These are phyloP conservation scores for Moesziomyces sp. DNA, from an alignment of 1,284 basidiomycete genomes.

Conservation along the genomic window DNA sequence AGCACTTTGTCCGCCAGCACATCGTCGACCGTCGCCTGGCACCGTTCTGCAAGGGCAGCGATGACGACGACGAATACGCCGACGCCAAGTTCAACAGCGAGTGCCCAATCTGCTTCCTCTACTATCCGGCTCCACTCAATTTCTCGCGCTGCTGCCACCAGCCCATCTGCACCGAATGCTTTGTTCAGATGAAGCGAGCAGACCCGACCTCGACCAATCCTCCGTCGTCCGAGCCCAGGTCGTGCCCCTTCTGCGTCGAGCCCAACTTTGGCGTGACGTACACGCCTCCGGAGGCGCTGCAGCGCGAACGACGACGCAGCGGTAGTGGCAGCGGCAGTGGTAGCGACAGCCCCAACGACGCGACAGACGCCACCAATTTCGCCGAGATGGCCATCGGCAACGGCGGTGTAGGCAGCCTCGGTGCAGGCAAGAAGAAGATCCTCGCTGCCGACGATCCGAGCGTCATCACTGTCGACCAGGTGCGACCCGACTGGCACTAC, in stretches of 20 bases:
- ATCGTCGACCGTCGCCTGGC: slow-evolving; percentile 88
- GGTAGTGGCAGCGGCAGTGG: slow-evolving; percentile 29
- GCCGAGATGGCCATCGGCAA: slow-evolving; percentile 57
- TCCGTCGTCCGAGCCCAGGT: slow-evolving; percentile 71
- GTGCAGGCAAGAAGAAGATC: slow-evolving; percentile 46
- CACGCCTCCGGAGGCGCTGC: slow-evolving; percentile 77
- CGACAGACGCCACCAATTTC: slow-evolving; percentile 44
- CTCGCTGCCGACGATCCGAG: slow-evolving; percentile 49
- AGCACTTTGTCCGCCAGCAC: slow-evolving; percentile 83
- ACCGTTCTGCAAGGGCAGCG: slow-evolving; percentile 93
- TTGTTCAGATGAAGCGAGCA: slow-evolving; percentile 96
- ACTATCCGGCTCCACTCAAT: slow-evolving; percentile 73
- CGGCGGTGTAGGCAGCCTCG: slow-evolving; percentile 22
- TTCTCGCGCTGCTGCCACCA: slow-evolving; percentile 97
- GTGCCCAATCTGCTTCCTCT: slow-evolving; percentile 97
- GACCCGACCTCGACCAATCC: slow-evolving; percentile 73
- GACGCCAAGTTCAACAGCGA: slow-evolving; percentile 86
- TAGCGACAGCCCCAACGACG: slow-evolving; percentile 33
- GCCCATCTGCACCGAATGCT: slow-evolving; percentile 98
- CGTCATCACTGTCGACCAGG: slow-evolving; percentile 61
- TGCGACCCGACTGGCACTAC: slow-evolving; percentile 64
- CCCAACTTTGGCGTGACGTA: slow-evolving; percentile 96
- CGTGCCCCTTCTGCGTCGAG: slow-evolving; percentile 96
- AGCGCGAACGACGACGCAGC: slow-evolving; percentile 23
- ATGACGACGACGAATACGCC: slow-evolving; percentile 90